A percentile compares a stretch with the other conserved stretches of the same genome.
phyloP scores from a whole-genome alignment of 2,329 filamentous ascomycete genomes.

The Verticillium longisporum region DNA sequence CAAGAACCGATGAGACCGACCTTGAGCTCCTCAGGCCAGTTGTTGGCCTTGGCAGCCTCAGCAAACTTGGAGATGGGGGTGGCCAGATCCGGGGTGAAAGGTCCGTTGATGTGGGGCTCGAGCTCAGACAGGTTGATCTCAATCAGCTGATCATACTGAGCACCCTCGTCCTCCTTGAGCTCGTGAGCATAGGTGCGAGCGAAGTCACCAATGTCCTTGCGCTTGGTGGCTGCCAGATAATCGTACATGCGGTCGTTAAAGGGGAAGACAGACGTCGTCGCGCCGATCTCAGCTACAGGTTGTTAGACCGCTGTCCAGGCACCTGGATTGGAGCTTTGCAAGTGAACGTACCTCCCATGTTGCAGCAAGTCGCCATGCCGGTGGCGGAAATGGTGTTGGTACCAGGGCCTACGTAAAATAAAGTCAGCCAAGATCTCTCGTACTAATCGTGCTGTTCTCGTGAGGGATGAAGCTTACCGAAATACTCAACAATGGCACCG shows the following conservation, averaged over 20 bases:
- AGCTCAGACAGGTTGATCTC: constrained; percentile 94
- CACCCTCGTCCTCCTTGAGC: constrained; percentile 79
- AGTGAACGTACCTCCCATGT: constrained; percentile 45
- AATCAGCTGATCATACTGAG: constrained; percentile 92
- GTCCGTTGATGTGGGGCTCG: constrained; percentile 97
- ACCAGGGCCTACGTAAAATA: constrained; percentile 44
- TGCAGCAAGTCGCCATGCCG: constrained; percentile 77
- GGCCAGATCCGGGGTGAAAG: constrained; percentile 96
- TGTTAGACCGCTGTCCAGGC: neutral
- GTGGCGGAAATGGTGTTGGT: constrained; percentile 69
- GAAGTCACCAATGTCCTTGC: constrained; percentile 84
- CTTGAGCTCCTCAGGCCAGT: constrained; percentile 95
- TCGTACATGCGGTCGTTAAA: constrained; percentile 98
- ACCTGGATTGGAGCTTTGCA: too few relatives aligned
- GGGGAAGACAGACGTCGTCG: constrained; percentile 91
- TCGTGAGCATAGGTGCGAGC: constrained; percentile 77
- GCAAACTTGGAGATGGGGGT: constrained; percentile 98
- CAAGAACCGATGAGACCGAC: constrained; percentile 96
- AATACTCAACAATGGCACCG: constrained; percentile 79
- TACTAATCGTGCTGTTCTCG: constrained; percentile 10
- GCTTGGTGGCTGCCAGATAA: constrained; percentile 88
- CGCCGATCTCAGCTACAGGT: constrained; percentile 58
- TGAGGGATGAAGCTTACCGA: constrained; percentile 24
- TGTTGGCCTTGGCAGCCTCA: constrained; percentile 86
- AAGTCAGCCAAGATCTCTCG: constrained; percentile 20